Conservation (phyloP, 768 basidiomycete genomes). For the Fistulinella prunicolor region DNA sequence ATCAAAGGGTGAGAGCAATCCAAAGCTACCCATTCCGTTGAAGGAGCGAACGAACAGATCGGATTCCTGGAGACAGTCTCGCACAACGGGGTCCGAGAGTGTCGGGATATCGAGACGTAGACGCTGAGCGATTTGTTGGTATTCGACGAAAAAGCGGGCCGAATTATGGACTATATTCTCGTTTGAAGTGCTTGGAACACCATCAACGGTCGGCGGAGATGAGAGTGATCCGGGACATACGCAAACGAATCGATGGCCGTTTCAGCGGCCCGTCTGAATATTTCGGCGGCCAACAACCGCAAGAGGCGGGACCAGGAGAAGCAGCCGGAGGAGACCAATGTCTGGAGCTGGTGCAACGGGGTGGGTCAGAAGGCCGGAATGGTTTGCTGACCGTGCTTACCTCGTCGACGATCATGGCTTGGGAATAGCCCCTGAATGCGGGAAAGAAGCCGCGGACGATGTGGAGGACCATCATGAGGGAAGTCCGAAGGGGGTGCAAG, state of each 20-base stretch:
- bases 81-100: constrained; percentile 65
- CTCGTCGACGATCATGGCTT: constrained; percentile 84
- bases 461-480: constrained; percentile 70
- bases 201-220: constrained; percentile 7
- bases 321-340: constrained; percentile 62
- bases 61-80: constrained; percentile 82
- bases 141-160: constrained; percentile 71
- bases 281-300: constrained; percentile 58
- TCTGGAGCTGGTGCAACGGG: constrained; percentile 52
- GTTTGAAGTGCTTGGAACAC: constrained; percentile 55
- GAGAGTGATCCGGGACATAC: constrained; percentile 45
- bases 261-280: constrained; percentile 62
- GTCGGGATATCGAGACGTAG: constrained; percentile 77
- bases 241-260: constrained; percentile 66
- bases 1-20: constrained; percentile 77
- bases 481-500: constrained; percentile 65
- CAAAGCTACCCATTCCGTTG: constrained; percentile 68
- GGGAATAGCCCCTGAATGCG: constrained; percentile 82
- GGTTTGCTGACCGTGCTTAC: constrained; percentile 42
- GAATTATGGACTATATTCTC: constrained; percentile 72
- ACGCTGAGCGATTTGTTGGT: constrained; percentile 74
- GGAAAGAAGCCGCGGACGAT: constrained; percentile 73
- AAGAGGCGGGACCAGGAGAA: constrained; percentile 68
- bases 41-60: constrained; percentile 84
- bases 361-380: neutral